Evolutionary conservation across 2,329 filamentous ascomycete species (phyloP), one percentile per base, ranked within the genome.

Genomic region (Mollisiaceae sp.): DNA sequence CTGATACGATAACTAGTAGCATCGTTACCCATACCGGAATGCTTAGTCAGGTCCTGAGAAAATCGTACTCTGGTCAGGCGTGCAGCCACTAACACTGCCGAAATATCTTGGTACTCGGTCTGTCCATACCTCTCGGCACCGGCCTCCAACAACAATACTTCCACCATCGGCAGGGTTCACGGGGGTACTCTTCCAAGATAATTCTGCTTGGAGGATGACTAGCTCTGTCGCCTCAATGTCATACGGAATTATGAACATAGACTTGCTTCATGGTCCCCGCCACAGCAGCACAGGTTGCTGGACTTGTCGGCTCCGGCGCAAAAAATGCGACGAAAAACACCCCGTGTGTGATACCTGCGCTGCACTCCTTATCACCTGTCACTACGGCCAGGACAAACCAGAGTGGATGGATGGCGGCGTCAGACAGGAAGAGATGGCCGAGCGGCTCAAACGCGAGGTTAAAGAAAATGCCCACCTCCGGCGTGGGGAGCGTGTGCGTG

Each of bases 251-350:
- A 55, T 55, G 52, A 27, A 55, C 36, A 36, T 55, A 24, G 52
- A 36, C 52, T 18, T 55, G 27, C n/a, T 24, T 18, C 52, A 38
- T 8, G 52, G 52, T 20, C 11, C 35, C 6, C 52, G 52, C 18
- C 52, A 35, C 12, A 55, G 15, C 27, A 36, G 52, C 18, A 55
- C 35, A 18, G 67, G 67, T 18, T 71, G 69, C 36, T 71, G 73
- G 69, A 75, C 73, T 65, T 89, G 86, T 70, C 82, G 85, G 24
- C 79, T 88, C 12, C 82, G 86, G 22, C 84, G 84, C 70, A 89
- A 89, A 72, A 88, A 87, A 71, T 89, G 86, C 73, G 84, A 87
- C 67, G 83, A 86, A 72, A 77, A 71, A 27, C 80, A 78, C 1
- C 85, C 86, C 12, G 72, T 80, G 11, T 89, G 86, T 74, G 77